Evolutionary conservation across 768 basidiomycete genomes (phyloP), one percentile per base, ranked within the genome.

Genomic region (Heimioporus sp.): DNA sequence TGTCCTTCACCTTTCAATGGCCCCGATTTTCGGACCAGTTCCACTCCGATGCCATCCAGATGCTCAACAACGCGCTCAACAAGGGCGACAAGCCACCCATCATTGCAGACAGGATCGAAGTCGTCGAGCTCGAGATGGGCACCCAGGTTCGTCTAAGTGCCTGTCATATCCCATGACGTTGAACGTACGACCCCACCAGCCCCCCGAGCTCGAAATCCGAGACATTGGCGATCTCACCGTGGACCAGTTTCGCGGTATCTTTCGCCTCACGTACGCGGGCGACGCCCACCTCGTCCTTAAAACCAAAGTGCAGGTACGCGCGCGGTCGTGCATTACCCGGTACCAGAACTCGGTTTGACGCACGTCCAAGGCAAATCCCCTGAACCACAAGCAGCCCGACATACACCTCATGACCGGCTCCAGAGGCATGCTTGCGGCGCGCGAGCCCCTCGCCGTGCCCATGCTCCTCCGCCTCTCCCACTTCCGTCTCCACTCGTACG

Each of bases 121-220:
- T 99, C 30, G 90, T 97, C 48, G 97, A 98, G 68, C 75, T 99
- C n/a, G 89, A 98, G 72, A 98, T 99, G 97, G 97, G 97, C 35
- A 92, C 90, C 2, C 88, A 96, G 77, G 95, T 93, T 54, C 48
- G 75, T 65, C 32, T n/a, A 44, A 19, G 20, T 31, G 41, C 39
- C 16, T 17, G 8, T 11, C 24, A 11, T 21, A 16, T 19, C 41
- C 2, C 19, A 12, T 12, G 52, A 58, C 35, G 61, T 41, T 34
- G 24, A 28, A 28, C 24, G 24, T n/a, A 28, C 24, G 24, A 28
- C 13, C 19, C 32, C 34, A n/a, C 5, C 60, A 98, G 93, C 96
- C 97, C 11, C 97, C 97, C 42, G 96, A 98, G 58, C 80, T 99
- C 16, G 94, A 98, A 71, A 89, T 99, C 60, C 86, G 96, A 30